A percentile compares a stretch with the other conserved stretches of the same genome.
Evolutionary conservation across 352 stramenopile species (phyloP).

Genomic region (Pythium chondricola): DNA sequence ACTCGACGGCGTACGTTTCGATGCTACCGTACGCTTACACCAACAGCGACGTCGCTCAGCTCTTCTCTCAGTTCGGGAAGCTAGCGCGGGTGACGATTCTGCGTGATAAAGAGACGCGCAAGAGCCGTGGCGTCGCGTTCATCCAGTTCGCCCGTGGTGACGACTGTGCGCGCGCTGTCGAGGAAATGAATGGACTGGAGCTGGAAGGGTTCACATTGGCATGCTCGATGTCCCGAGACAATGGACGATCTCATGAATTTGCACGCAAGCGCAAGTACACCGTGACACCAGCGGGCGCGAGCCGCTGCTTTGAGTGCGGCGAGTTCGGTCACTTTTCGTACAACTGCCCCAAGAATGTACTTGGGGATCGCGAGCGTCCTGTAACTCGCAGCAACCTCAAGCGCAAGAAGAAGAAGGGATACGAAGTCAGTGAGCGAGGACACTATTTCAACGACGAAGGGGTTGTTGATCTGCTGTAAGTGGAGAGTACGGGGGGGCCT

Average conservation of each 20-base stretch:
- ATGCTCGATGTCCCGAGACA: constrained; percentile 69
- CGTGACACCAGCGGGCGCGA: constrained; percentile 19
- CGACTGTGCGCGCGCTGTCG: constrained; percentile 48
- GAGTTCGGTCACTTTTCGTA: constrained; percentile 76
- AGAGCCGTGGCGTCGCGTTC: constrained; percentile 75
- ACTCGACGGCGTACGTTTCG: constrained; percentile 74
- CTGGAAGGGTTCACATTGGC: constrained; percentile 61
- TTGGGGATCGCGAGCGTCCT: constrained; percentile 63
- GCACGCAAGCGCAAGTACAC: constrained; percentile 73
- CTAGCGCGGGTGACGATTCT: constrained; percentile 72
- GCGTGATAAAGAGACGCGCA: constrained; percentile 64
- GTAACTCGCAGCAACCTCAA: constrained; percentile 38
- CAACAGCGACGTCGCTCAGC: constrained; percentile 81
- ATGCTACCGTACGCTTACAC: constrained; percentile 88
- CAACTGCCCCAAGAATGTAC: constrained; percentile 76
- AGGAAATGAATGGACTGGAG: constrained; percentile 45
- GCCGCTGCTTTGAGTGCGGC: constrained; percentile 83
- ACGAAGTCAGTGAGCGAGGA: constrained; percentile 43
- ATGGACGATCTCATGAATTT: constrained; percentile 74
- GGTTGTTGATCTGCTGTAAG: constrained; percentile 59
- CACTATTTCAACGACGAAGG: constrained; percentile 72
- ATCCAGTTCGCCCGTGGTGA: constrained; percentile 76
- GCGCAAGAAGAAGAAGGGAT: constrained; percentile 61
- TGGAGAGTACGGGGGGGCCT: too few species aligned
- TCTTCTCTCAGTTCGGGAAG: constrained; percentile 73